These are phyloP conservation scores for Dactylonectria estremocensis DNA, from an alignment of 2,329 filamentous ascomycete genomes.

Conservation along the genomic window DNA sequence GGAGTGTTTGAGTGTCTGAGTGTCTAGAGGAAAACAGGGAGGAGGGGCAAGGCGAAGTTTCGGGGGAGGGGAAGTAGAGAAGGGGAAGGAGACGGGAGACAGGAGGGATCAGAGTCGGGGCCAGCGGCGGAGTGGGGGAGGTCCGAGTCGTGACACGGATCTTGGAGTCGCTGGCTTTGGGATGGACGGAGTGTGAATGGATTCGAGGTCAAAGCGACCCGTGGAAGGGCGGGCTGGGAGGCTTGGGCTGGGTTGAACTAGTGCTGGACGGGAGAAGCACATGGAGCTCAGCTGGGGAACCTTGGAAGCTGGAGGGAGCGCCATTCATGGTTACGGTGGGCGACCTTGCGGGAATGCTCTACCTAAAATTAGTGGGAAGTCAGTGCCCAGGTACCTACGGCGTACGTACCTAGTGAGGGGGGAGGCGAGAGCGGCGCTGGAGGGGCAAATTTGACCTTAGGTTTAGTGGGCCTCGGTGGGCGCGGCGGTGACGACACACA, in stretches of 20 bases:
- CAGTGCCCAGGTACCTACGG: neutral
- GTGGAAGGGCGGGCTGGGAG: conserved; percentile 11
- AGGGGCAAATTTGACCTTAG: conserved; percentile 39
- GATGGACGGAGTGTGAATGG: conserved; percentile 27
- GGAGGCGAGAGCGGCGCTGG: conserved; percentile 30
- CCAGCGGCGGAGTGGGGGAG: conserved; percentile 20
- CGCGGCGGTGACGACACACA: conserved; percentile 46
- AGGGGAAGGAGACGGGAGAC: conserved; percentile 5
- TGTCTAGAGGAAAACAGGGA: neutral
- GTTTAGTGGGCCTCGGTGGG: conserved; percentile 32
- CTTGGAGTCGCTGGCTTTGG: conserved; percentile 24
- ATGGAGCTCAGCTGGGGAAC: conserved; percentile 8
- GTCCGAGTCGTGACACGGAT: conserved; percentile 26
- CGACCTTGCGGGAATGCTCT: neutral
- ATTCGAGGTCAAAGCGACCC: conserved; percentile 24
- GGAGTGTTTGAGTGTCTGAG: neutral
- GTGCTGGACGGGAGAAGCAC: conserved; percentile 6
- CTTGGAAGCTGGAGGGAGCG: conserved; percentile 4
- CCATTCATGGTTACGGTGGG: conserved; percentile 1
- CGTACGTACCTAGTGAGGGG: neutral
- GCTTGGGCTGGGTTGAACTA: conserved; percentile 1
- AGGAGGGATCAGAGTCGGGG: conserved; percentile 7
- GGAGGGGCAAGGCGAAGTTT: conserved; percentile 17
- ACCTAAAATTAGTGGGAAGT: neutral
- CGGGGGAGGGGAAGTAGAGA: conserved; percentile 24